A percentile compares a stretch with the other conserved stretches of the same genome.
Conservation (phyloP, 2,329 filamentous ascomycete species). For the Blastomyces silverae region DNA sequence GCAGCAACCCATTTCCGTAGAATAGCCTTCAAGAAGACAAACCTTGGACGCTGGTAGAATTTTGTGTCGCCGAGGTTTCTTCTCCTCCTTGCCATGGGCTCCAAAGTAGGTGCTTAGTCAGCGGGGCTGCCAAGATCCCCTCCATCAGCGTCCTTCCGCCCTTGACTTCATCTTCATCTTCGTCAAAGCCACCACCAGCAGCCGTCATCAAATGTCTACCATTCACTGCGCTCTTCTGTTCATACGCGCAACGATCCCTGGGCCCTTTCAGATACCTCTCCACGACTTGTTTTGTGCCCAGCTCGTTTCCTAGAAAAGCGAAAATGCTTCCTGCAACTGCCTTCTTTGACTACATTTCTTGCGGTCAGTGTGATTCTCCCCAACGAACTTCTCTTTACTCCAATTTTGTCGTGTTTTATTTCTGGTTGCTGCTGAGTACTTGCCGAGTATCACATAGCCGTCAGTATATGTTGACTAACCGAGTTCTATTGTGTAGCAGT, state of each 20-base stretch:
- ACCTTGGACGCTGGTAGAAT: too few relatives aligned
- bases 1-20: too few relatives aligned
- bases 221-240: constrained; percentile 1
- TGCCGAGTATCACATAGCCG: not conserved
- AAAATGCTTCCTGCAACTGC: constrained; percentile 32
- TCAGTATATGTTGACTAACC: constrained; percentile 6
- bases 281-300: constrained; percentile 17
- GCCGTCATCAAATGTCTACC: constrained; percentile 7
- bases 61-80: not conserved
- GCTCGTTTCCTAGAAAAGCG: constrained; percentile 19
- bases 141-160: not conserved
- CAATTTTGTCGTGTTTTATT: not conserved
- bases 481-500: not conserved
- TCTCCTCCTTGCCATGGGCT: too few relatives aligned
- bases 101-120: not conserved
- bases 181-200: not conserved
- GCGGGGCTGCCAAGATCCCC: not conserved
- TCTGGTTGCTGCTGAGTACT: not conserved
- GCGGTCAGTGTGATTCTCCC: constrained; percentile 25
- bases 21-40: too few relatives aligned
- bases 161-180: constrained; percentile 2
- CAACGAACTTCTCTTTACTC: not conserved
- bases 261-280: constrained; percentile 6
- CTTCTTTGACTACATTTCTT: constrained; percentile 25
- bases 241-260: constrained; percentile 6